These are phyloP conservation scores for Cystobasidium tubakii DNA, from an alignment of 768 basidiomycete genomes.

Conservation along the genomic window DNA sequence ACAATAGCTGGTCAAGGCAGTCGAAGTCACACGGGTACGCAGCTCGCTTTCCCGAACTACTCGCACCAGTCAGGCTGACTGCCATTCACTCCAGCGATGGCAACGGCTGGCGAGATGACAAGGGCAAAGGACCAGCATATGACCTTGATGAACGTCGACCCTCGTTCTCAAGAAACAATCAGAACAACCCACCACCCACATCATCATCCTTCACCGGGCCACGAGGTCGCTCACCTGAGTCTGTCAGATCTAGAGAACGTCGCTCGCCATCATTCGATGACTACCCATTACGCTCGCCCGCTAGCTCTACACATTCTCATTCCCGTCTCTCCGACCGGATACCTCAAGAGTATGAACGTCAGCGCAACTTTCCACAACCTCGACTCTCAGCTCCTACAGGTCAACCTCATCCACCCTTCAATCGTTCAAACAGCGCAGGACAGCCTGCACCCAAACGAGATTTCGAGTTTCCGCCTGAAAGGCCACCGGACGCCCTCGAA, in stretches of 20 bases:
- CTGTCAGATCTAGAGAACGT: constrained; percentile 5
- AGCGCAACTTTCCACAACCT: neutral
- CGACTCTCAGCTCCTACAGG: neutral
- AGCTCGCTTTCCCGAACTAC: neutral
- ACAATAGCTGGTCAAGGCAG: neutral
- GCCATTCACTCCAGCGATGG: neutral
- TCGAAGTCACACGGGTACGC: neutral
- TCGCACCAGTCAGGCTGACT: neutral
- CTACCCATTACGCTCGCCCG: neutral
- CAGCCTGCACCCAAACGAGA: constrained; percentile 6
- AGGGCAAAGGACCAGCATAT: constrained; percentile 11
- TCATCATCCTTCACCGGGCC: neutral
- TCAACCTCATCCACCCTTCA: constrained; percentile 1
- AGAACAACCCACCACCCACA: constrained; percentile 7
- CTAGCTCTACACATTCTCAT: constrained; percentile 12
- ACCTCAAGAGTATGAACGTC: neutral
- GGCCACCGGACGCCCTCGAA: neutral
- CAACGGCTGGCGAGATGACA: constrained; percentile 12
- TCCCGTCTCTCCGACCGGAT: neutral
- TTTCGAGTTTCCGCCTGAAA: constrained; percentile 1
- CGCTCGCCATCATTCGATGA: constrained; percentile 6
- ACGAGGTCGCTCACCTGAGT: constrained; percentile 4
- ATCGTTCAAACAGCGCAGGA: constrained; percentile 4
- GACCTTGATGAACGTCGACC: neutral
- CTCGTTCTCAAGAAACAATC: neutral